Evolutionary conservation across 495 filamentous ascomycete genomes (phyloP).

Genomic region (Venustampulla echinocandica): DNA sequence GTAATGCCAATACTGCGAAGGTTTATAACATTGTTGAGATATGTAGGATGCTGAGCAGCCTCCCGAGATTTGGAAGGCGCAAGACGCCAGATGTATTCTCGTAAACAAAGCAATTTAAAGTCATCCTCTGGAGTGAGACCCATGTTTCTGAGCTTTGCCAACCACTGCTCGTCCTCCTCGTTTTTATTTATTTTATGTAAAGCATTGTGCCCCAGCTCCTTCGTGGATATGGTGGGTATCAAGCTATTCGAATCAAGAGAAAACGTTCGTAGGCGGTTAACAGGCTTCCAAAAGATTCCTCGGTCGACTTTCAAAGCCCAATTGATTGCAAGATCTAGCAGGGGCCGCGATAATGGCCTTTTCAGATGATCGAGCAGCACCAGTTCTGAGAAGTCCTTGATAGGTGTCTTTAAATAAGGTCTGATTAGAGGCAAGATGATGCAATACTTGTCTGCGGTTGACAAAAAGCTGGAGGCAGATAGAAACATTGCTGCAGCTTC

Average conservation of each 20-base stretch:
- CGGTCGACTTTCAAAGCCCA: conserved; percentile 79
- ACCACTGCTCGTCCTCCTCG: conserved; percentile 96
- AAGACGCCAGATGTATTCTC: conserved; percentile 88
- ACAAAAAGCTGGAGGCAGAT: conserved; percentile 67
- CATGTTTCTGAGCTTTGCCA: conserved; percentile 70
- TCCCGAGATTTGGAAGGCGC: conserved; percentile 51
- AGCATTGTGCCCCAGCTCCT: conserved; percentile 31
- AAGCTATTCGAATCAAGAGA: conserved; percentile 49
- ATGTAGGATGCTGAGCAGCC: conserved; percentile 26
- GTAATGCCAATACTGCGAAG: conserved; percentile 64
- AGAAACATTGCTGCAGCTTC: conserved; percentile 82
- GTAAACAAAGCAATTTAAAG: conserved; percentile 73
- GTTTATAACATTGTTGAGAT: conserved; percentile 59
- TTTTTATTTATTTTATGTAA: conserved; percentile 54
- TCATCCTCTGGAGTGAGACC: conserved; percentile 83
- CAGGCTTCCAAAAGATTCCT: conserved; percentile 77
- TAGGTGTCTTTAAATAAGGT: conserved; percentile 69
- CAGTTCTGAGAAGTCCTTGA: conserved; percentile 56
- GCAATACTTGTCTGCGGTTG: conserved; percentile 71
- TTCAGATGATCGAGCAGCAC: conserved; percentile 76
- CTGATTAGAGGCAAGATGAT: conserved; percentile 70
- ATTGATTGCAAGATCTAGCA: conserved; percentile 75
- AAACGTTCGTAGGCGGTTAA: conserved; percentile 56
- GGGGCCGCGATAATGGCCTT: conserved; percentile 64
- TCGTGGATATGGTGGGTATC: conserved; percentile 36